phyloP scores from a whole-genome alignment of 768 basidiomycete species.

The Mycena maculata region DNA sequence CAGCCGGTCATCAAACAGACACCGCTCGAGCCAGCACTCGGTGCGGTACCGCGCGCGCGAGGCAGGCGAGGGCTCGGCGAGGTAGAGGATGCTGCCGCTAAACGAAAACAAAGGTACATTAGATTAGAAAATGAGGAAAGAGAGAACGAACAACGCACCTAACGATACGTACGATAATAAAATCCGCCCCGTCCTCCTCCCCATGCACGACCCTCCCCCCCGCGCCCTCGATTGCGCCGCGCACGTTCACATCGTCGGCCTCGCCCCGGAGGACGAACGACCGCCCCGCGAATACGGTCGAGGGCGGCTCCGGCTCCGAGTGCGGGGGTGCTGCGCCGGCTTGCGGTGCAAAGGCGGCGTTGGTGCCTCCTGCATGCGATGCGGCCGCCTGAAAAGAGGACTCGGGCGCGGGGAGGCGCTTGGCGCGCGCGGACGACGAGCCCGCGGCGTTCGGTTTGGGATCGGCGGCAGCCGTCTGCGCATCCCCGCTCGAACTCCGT shows the following conservation, averaged over 20 bases:
- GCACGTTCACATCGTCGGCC: conserved; percentile 67
- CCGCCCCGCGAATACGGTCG: conserved; percentile 60
- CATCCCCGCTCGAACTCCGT: not conserved
- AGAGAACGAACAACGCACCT: conserved; percentile 59
- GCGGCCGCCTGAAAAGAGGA: too few species aligned
- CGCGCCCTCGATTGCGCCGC: conserved; percentile 66
- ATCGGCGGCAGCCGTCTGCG: not conserved
- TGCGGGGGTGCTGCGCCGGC: too few species aligned
- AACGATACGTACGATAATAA: conserved; percentile 76
- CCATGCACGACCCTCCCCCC: conserved; percentile 66
- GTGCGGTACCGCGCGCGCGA: conserved; percentile 76
- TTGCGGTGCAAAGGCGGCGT: too few species aligned
- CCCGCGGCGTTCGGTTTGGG: not conserved
- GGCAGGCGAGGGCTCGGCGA: conserved; percentile 61
- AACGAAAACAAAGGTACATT: conserved; percentile 7
- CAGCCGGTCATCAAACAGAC: conserved; percentile 80
- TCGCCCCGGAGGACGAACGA: conserved; percentile 75
- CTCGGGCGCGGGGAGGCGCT: not conserved
- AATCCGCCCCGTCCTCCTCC: conserved; percentile 63
- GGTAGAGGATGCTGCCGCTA: conserved; percentile 79
- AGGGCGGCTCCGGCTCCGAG: not conserved
- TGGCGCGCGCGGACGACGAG: not conserved
- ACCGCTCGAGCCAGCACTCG: conserved; percentile 94
- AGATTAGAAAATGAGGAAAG: not conserved
- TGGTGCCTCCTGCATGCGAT: too few species aligned